Evolutionary conservation across 805 yeast genomes (phyloP), one percentile per base, ranked within the genome.

Genomic region (Isabelozyma heimii): DNA sequence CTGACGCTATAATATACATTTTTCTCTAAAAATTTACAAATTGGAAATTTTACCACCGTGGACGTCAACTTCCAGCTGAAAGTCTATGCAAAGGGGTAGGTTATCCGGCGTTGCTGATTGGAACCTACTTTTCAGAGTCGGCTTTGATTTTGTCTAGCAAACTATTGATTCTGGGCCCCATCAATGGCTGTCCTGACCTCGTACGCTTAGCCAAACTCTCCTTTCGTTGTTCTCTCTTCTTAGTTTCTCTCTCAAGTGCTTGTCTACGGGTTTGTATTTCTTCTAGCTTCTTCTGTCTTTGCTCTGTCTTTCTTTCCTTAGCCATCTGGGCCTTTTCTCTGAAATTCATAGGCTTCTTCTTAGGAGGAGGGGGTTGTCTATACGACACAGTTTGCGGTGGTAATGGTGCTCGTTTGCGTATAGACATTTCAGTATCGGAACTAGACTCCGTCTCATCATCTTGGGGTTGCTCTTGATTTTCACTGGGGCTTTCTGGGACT

Each of bases 141-240:
- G 67, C 67, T 60, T 81, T 83, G 52, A 91, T 88, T 65, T 90
- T 89, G 47, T 87, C 94, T 44, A 91, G 73, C 41, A 91, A 71
- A 56, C 83, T 81, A 48, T 82, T 85, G 49, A 91, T 89, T 66
- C 95, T 81, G 13, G 97, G 95, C 0, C 90, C 97, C 92, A 91
- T 89, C 42, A 81, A 67, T 2, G 97, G 97, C 65, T 91, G 98
- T 0, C 98, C 98, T 3, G 72, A 62, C 57, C 75, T 75, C 1
- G 96, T 91, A 52, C 73, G 83, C 50, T 78, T 74, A 8, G 67
- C 50, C 3, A 73, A 51, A 24, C 61, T 57, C 57, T 70, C 61
- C 72, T 79, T 57, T 79, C 68, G 59, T 72, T 69, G 40, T 60
- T 71, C 59, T 66, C 75, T 51, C 71, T 81, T 60, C 64, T 63